Conservation (phyloP, 2,329 filamentous ascomycete genomes). For the Exophiala bonariae region DNA sequence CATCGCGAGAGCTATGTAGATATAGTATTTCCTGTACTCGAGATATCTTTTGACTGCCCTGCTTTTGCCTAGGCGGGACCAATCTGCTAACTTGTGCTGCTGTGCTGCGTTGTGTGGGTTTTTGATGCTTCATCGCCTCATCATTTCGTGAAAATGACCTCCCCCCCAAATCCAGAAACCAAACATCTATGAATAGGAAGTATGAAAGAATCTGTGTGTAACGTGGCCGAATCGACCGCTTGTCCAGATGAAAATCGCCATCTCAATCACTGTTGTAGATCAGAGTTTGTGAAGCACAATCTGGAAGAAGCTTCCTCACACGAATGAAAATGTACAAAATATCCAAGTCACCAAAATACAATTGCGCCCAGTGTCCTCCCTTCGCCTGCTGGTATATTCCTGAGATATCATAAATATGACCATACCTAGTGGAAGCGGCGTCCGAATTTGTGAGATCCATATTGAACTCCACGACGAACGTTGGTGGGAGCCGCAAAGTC, state of each 20-base stretch:
- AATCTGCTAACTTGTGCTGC: no score
- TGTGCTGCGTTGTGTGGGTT: no score
- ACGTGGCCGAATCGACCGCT: no score
- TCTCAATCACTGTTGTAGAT: no score
- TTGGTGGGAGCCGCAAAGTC: constrained; percentile 2
- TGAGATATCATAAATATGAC: no score
- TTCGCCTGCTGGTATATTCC: background rate
- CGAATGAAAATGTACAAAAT: no score
- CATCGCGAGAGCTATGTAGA: constrained; percentile 7
- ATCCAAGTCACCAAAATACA: background rate
- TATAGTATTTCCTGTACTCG: constrained; percentile 1
- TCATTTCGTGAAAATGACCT: constrained; percentile 1
- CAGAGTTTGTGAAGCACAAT: no score
- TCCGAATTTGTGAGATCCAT: constrained; percentile 10
- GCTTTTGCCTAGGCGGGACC: no score
- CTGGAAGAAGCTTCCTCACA: no score
- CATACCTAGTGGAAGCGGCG: constrained; percentile 8
- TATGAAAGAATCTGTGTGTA: no score
- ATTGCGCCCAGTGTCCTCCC: no score
- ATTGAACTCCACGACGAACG: constrained; percentile 12
- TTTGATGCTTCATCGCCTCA: background rate
- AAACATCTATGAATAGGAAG: background rate
- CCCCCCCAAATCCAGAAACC: background rate
- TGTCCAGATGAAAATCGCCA: no score
- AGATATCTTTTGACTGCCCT: background rate